A percentile compares a stretch with the other conserved stretches of the same genome.
phyloP scores from a whole-genome alignment of 2,329 filamentous ascomycete species.

The Epichloe gansuensis region DNA sequence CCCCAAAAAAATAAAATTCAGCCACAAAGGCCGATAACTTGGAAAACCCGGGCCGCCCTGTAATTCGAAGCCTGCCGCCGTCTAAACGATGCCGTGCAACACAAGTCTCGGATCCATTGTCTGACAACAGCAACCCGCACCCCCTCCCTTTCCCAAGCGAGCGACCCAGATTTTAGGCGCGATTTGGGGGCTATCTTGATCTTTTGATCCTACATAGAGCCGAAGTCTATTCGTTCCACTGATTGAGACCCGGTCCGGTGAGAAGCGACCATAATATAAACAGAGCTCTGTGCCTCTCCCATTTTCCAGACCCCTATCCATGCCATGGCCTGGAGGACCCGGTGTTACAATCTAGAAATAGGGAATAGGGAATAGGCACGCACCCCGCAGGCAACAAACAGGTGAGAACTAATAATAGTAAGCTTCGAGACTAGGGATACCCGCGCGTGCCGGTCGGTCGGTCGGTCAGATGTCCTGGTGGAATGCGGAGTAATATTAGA shows the following conservation, averaged over 20 bases:
- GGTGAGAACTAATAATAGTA: too few relatives aligned
- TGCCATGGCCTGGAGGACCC: too few relatives aligned
- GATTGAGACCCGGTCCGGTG: not conserved
- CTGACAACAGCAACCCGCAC: not conserved
- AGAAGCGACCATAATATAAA: not conserved
- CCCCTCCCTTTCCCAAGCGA: not conserved
- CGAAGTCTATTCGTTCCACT: not conserved
- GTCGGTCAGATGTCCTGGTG: too few relatives aligned
- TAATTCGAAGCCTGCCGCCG: not conserved
- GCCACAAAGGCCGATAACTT: not conserved
- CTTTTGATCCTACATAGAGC: not conserved
- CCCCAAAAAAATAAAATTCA: not conserved
- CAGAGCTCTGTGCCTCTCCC: not conserved
- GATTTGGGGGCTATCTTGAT: not conserved
- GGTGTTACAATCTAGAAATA: not conserved
- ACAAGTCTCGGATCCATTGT: not conserved
- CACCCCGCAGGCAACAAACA: not conserved
- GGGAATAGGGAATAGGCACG: too few relatives aligned
- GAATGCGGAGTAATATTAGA: too few relatives aligned
- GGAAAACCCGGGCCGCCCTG: not conserved
- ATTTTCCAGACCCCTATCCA: not conserved
- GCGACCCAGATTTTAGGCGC: not conserved
- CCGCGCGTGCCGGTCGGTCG: too few relatives aligned
- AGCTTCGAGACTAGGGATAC: too few relatives aligned
- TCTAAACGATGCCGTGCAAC: not conserved